These are phyloP conservation scores for Fusarium odoratissimum DNA, from an alignment of 2,329 filamentous ascomycete species.

Conservation along the genomic window DNA sequence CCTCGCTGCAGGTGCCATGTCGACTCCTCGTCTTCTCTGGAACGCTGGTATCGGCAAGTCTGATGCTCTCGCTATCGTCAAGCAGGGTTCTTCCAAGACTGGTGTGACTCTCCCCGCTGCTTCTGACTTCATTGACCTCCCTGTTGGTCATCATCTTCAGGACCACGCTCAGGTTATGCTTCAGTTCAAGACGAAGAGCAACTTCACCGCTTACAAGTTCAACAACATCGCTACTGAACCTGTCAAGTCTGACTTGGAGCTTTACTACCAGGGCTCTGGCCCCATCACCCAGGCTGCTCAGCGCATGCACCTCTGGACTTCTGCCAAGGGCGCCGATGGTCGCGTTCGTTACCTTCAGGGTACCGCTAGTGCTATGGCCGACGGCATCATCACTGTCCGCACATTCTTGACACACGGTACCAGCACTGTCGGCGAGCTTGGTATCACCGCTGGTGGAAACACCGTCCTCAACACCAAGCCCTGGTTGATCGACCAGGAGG, in stretches of 20 bases:
- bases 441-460: constrained; percentile 41
- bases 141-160: constrained; percentile 68
- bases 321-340: constrained; percentile 38
- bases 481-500: constrained; percentile 42
- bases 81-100: constrained; percentile 50
- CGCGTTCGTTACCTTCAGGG: constrained; percentile 42
- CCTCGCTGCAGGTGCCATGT: constrained; percentile 69
- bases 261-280: constrained; percentile 42
- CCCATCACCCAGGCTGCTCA: constrained; percentile 45
- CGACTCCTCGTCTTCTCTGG: constrained; percentile 44
- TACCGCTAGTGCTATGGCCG: constrained; percentile 42
- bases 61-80: constrained; percentile 66
- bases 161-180: constrained; percentile 61
- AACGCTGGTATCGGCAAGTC: constrained; percentile 69
- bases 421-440: constrained; percentile 40
- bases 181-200: constrained; percentile 40
- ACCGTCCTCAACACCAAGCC: constrained; percentile 46
- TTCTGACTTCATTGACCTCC: constrained; percentile 65
- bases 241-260: constrained; percentile 35
- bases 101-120: constrained; percentile 64
- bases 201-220: constrained; percentile 44
- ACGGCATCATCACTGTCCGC: constrained; percentile 39
- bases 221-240: constrained; percentile 33
- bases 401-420: constrained; percentile 43
- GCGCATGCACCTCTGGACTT: constrained; percentile 46